Evolutionary conservation across 768 basidiomycete genomes (phyloP), one percentile per base, ranked within the genome.

Genomic region (Tremella yokohamensis): DNA sequence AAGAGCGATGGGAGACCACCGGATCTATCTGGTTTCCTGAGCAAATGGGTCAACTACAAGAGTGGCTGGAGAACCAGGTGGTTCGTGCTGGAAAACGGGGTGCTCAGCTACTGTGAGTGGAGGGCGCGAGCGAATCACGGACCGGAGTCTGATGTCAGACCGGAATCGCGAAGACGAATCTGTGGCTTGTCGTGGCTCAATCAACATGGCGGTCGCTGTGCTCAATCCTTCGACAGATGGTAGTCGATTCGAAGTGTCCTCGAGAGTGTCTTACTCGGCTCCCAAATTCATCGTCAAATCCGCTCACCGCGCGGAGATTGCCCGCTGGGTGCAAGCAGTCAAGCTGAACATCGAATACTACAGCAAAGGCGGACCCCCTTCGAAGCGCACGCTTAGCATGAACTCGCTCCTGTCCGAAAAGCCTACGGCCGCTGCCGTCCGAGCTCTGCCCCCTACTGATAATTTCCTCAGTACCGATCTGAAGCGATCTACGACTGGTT

Each of bases 1-100:
- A 66, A 70, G 40, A 61, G 65, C 40, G 72, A 70, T 50, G 69
- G 69, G 16, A 48, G 64, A 47, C 72, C 69, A 20, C 69, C 69
- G 24, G 67, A 67, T 47, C 54, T 71, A 16, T 44, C 56, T 38
- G 70, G 69, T 8, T 71, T 65, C 59, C 49, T 79, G 18, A 90
- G 88, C 75, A 97, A 97, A 75, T 96, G 92, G 71, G 85, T 87
- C 1, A 97, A 96, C 65, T 88, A 96, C 39, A 89, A 90, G 0
- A 86, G 84, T 65, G 92, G 93, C 0, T 94, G 91, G 72, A 85
- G 84, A 58, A 87, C 88, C 0, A 81, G 92, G 0, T 96, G 91
- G 90, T 94, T 97, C 69, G 89, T 94, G 0, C 82, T 96, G 18
- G 86, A 88, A 68, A 83, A 87, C 54, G 92, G 90, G 0, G 80